phyloP scores from a whole-genome alignment of 1,284 basidiomycete genomes.

The Ustilago loliicola region DNA sequence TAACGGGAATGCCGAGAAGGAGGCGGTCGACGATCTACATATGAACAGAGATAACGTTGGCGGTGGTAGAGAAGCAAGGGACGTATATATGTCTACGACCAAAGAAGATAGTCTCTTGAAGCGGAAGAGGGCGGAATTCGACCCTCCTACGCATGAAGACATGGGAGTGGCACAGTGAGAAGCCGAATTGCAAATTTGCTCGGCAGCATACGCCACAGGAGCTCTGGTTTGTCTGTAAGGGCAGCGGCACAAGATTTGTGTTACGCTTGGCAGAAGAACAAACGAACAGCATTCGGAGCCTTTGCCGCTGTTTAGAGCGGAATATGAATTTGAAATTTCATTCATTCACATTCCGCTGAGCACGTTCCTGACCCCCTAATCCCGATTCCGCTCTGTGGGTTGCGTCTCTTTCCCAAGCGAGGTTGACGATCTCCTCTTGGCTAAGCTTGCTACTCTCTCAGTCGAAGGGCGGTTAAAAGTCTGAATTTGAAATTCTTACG shows the following conservation, averaged over 20 bases:
- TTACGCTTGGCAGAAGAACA: not conserved
- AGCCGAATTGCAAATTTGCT: constrained; percentile 33
- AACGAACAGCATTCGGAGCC: no score
- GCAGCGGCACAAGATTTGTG: not conserved
- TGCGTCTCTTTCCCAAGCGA: not conserved
- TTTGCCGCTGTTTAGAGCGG: constrained; percentile 4
- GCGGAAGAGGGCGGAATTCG: not conserved
- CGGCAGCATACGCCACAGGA: not conserved
- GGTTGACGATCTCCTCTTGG: not conserved
- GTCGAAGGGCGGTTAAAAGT: not conserved
- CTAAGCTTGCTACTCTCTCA: not conserved
- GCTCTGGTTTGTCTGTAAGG: not conserved
- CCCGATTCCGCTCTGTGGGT: not conserved
- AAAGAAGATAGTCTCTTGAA: not conserved
- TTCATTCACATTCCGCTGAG: not conserved
- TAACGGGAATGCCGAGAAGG: no score
- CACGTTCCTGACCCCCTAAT: not conserved
- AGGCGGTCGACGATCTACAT: no score
- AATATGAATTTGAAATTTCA: constrained; percentile 17
- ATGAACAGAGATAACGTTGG: no score
- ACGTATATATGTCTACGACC: not conserved
- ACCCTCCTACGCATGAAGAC: not conserved
- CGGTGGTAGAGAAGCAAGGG: not conserved
- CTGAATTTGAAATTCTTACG: constrained; percentile 17
- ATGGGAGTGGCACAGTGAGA: not conserved